These are phyloP conservation scores for Halophytophthora polymorphica DNA, from an alignment of 352 stramenopile genomes.

Conservation along the genomic window DNA sequence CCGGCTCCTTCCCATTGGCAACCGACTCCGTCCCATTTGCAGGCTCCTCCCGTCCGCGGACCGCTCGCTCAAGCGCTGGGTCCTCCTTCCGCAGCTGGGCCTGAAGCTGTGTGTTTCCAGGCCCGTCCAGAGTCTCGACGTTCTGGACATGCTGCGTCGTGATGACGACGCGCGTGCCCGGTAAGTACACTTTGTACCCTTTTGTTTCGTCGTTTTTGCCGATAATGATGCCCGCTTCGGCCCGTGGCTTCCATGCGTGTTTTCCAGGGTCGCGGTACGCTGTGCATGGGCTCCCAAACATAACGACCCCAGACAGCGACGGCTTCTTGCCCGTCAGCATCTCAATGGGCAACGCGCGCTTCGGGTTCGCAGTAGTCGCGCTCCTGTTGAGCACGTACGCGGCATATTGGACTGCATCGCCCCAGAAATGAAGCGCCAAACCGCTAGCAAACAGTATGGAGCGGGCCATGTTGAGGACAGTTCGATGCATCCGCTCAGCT, in stretches of 20 bases:
- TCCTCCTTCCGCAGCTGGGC: slow-evolving; percentile 1
- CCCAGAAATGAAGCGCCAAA: slow-evolving; percentile 21
- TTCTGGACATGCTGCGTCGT: slow-evolving; percentile 15
- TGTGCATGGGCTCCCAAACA: slow-evolving; percentile 5
- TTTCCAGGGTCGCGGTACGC: slow-evolving; percentile 8
- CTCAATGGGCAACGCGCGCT: slow-evolving; percentile 2
- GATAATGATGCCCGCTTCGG: slow-evolving; percentile 5
- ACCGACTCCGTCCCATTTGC: too few species aligned
- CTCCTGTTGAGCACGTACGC: slow-evolving; percentile 26
- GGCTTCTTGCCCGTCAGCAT: slow-evolving; percentile 6
- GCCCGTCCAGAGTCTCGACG: slow-evolving; percentile 5
- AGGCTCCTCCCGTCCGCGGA: too few species aligned
- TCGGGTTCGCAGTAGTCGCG: slow-evolving; percentile 11
- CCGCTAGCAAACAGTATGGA: slow-evolving; percentile 28
- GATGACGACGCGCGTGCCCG: slow-evolving; percentile 3
- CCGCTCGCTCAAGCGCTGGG: too few species aligned
- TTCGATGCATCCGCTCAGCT: slow-evolving; percentile 28
- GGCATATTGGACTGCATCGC: slow-evolving; percentile 20
- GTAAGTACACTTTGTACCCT: slow-evolving; percentile 15
- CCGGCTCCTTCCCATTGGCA: too few species aligned
- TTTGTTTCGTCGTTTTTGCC: slow-evolving; percentile 13
- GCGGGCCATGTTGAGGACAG: slow-evolving; percentile 24
- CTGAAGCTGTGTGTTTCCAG: slow-evolving; percentile 4
- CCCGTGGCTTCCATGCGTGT: neutral
- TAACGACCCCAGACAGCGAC: neutral